phyloP scores from a whole-genome alignment of 2,329 filamentous ascomycete genomes.

The Beauveria scarabaeidicola region DNA sequence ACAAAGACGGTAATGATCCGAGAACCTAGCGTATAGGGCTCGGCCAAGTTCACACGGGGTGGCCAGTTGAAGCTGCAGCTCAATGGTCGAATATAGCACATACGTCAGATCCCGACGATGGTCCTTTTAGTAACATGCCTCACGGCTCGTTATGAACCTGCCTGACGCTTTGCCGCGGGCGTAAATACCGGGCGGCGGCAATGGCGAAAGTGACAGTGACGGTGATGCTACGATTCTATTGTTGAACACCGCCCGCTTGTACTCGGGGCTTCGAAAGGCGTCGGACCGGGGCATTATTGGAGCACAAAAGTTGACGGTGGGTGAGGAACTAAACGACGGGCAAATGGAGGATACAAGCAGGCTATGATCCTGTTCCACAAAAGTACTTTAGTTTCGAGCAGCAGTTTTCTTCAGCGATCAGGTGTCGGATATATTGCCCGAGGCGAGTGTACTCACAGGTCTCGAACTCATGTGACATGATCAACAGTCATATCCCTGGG shows the following conservation, averaged over 20 bases:
- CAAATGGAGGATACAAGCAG: background rate
- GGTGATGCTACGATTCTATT: background rate
- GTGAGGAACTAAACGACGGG: background rate
- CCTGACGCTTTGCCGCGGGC: background rate
- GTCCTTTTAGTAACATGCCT: background rate
- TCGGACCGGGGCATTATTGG: too few relatives aligned
- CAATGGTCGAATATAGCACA: background rate
- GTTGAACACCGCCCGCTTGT: too few relatives aligned
- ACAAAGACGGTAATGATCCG: background rate
- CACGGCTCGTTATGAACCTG: background rate
- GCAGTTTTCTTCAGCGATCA: background rate
- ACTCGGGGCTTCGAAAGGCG: too few relatives aligned
- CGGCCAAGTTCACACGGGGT: background rate
- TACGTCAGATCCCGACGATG: background rate
- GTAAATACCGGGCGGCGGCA: background rate
- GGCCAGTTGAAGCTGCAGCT: background rate
- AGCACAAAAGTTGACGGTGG: too few relatives aligned
- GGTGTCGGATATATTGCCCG: background rate
- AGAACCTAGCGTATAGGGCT: background rate
- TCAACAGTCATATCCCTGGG: background rate
- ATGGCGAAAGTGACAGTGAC: background rate
- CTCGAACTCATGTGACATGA: background rate
- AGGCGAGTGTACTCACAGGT: background rate
- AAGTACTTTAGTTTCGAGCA: background rate
- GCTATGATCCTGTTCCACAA: background rate